Evolutionary conservation across 2,329 filamentous ascomycete genomes (phyloP), one percentile per base, ranked within the genome.

Genomic region (Colletotrichum horii): DNA sequence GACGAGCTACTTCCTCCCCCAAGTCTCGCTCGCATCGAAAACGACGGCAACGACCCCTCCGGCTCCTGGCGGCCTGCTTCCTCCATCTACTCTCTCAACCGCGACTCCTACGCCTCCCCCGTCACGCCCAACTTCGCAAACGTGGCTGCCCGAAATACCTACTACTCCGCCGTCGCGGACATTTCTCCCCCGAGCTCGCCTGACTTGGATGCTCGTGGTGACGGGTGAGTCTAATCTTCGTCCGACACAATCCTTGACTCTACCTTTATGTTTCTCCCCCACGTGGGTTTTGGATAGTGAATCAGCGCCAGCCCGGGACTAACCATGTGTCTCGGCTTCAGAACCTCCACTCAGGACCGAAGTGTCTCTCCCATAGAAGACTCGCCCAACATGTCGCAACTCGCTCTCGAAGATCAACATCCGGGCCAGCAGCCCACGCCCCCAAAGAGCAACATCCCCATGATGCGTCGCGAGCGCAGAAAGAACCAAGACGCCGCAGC

Each of bases 121-220:
- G 43, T 75, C 26, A 38, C 74, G 22, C 70, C 71, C 58, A 56
- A 76, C 34, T 75, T 76, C 70, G 74, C 74, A 69, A 78, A 75
- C 76, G 67, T 79, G 77, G 77, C 78, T 76, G 43, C 76, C 76
- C 65, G 38, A 52, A 71, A 66, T 56, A 60, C 38, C 11, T 77
- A 77, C 61, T n/a, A 32, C 56, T 72, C 71, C 64, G 71, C 71
- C 43, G 77, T 68, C 60, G 81, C 85, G 80, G 84, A 86, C 26
- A 85, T 92, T 76, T 91, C 90, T 14, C 90, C 90, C 68, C 89
- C 89, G 34, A 91, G 90, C 83, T 92, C 90, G 56, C 90, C 90
- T 28, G 90, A 91, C 71, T 79, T 84, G 12, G 79, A 82, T 61
- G 81, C 82, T 66, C 78, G 80, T 43, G 81, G 80, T 68, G 74